Evolutionary conservation across 1,139 yeast genomes (phyloP), one percentile per base, ranked within the genome.

Genomic region (Arxiozyma slooffiae): DNA sequence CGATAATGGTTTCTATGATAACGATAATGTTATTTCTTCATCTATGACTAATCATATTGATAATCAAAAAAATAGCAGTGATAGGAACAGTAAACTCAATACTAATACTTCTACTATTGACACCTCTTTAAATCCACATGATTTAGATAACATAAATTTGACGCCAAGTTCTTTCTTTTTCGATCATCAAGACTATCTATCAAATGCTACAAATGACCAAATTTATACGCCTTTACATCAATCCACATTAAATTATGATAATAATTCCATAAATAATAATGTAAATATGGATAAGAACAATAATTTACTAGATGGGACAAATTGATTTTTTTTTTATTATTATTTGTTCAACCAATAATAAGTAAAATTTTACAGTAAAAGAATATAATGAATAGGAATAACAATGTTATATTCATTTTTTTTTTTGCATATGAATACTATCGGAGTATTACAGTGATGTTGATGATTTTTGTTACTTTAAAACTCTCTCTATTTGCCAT

Each of bases 151-250:
- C 8, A 38, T 49, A 14, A 38, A 41, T 18, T 34, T 49, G n/a
- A 36, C 46, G 7, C 41, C 52, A 22, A 38, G 44, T 40, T 23
- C 37, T 3, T 47, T 47, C 42, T 50, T 50, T 37, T 47, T 50
- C 23, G 52, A 47, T 26, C 41, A 42, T 26, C 26, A 40, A 11
- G 48, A 41, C 38, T 40, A 36, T 30, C 23, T 50, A 21, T 24
- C 47, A 16, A 38, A 22, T 18, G 24, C n/a, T 30, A 23, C 44
- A 16, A 37, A 47, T 46, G 44, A 46, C 40, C 51, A 44, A 48
- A 50, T 43, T 42, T 48, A 45, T 46, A 47, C 37, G 44, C 43
- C 18, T 16, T 36, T 36, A 37, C 17, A 37, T 18, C 37, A 41
- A 21, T 17, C 41, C 7, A 7, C 34, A 5, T 6, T 16, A 24